phyloP scores from a whole-genome alignment of 2,329 filamentous ascomycete species.

The Teratosphaeria zuluensis region DNA sequence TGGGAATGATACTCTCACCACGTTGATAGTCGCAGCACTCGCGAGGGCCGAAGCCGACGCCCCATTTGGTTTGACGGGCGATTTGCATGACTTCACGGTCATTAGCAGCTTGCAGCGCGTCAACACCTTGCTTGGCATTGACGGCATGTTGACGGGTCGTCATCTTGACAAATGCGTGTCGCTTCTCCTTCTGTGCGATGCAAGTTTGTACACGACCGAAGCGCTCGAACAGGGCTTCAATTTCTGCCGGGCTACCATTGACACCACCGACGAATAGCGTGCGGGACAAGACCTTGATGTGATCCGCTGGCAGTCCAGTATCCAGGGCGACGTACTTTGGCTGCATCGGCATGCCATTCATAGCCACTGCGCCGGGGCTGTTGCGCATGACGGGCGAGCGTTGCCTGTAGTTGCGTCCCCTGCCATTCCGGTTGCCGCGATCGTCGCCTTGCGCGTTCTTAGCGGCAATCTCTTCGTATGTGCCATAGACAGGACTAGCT shows the following conservation, averaged over 20 bases:
- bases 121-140: conserved; percentile 76
- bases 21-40: conserved; percentile 95
- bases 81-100: conserved; percentile 61
- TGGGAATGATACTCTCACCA: conserved; percentile 87
- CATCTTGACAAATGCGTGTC: conserved; percentile 99
- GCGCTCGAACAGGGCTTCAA: conserved; percentile 68
- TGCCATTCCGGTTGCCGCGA: conserved; percentile 38
- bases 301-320: conserved; percentile 58
- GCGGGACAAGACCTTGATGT: conserved; percentile 86
- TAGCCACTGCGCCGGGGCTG: conserved; percentile 47
- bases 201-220: conserved; percentile 91
- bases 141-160: conserved; percentile 78
- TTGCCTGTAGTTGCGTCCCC: conserved; percentile 65
- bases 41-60: conserved; percentile 89
- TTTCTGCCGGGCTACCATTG: conserved; percentile 65
- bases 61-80: conserved; percentile 74
- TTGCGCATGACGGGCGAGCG: conserved; percentile 61
- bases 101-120: conserved; percentile 75
- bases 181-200: conserved; percentile 96
- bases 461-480: conserved; percentile 48
- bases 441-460: conserved; percentile 16
- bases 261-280: conserved; percentile 96
- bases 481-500: conserved; percentile 61
- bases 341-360: conserved; percentile 31
- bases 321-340: conserved; percentile 78